Conservation (phyloP, 208 protist genomes). For the Naegleria lovaniensis region DNA sequence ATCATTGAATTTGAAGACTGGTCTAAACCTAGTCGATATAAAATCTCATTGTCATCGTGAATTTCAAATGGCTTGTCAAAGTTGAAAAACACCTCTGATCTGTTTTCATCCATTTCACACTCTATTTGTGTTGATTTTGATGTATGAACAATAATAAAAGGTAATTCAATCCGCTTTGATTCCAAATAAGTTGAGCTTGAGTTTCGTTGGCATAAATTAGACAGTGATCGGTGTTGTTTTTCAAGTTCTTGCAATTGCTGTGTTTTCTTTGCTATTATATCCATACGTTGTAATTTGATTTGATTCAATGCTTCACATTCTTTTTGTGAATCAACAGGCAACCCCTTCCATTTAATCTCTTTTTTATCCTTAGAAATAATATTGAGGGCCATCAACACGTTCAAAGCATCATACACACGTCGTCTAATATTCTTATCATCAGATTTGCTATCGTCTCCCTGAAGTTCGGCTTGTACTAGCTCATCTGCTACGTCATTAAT, state of each 20-base stretch:
- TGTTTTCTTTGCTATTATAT: constrained; percentile 41
- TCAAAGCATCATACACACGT: constrained; percentile 72
- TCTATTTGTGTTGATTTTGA: constrained; percentile 55
- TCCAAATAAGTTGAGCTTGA: neutral
- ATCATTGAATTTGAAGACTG: constrained; percentile 60
- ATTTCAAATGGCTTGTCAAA: constrained; percentile 64
- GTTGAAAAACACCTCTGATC: constrained; percentile 60
- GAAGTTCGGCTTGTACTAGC: constrained; percentile 50
- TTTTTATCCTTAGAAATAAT: constrained; percentile 73
- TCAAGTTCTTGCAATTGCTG: constrained; percentile 36
- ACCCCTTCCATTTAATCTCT: constrained; percentile 59
- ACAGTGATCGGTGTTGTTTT: neutral
- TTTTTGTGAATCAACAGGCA: constrained; percentile 43
- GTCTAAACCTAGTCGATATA: constrained; percentile 33
- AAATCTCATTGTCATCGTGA: constrained; percentile 61
- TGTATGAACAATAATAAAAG: constrained; percentile 66
- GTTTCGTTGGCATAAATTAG: constrained; percentile 7
- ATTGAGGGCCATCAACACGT: constrained; percentile 69
- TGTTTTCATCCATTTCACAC: constrained; percentile 55
- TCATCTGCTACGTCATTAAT: constrained; percentile 68
- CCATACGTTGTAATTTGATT: constrained; percentile 32
- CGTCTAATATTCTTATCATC: constrained; percentile 70
- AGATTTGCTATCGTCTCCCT: constrained; percentile 30
- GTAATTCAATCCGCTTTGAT: constrained; percentile 37
- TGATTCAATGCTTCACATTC: constrained; percentile 28